phyloP scores from a whole-genome alignment of 306 rosid species.

The Ochetophila trinervis region DNA sequence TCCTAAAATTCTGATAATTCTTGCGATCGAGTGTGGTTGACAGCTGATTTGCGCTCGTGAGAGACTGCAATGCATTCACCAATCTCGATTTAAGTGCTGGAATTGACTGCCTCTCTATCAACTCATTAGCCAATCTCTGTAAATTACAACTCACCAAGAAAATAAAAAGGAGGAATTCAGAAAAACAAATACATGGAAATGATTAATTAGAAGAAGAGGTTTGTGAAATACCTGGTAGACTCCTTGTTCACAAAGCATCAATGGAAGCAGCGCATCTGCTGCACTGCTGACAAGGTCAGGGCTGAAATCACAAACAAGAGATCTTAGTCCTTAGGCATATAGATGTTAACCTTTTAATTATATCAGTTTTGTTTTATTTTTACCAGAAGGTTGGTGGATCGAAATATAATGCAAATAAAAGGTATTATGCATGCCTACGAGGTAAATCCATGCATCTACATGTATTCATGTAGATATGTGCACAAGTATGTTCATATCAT shows the following conservation, averaged over 20 bases:
- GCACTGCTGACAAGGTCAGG: constrained; percentile 81
- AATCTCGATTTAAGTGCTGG: constrained; percentile 64
- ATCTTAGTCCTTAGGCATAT: constrained; percentile 3
- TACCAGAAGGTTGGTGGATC: too few species aligned
- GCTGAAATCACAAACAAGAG: constrained; percentile 42
- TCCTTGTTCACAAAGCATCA: constrained; percentile 83
- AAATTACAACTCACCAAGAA: constrained; percentile 20
- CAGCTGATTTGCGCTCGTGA: constrained; percentile 80
- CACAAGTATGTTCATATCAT: too few species aligned
- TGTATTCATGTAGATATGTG: too few species aligned
- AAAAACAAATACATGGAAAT: too few species aligned
- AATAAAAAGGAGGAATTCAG: not conserved
- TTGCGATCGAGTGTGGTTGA: constrained; percentile 73
- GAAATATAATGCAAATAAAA: too few species aligned
- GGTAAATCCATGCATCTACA: too few species aligned
- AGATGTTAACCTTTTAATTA: too few species aligned
- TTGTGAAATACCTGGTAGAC: constrained; percentile 64
- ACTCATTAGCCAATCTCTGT: constrained; percentile 73
- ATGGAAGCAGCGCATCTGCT: constrained; percentile 95
- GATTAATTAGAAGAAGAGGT: not conserved
- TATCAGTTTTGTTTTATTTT: too few species aligned
- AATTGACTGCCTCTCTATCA: constrained; percentile 68
- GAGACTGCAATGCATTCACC: constrained; percentile 65
- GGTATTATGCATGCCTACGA: too few species aligned
- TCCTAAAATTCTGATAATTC: constrained; percentile 81